Evolutionary conservation across 352 stramenopile species (phyloP).

Genomic region (Phytophthora agathidicida): DNA sequence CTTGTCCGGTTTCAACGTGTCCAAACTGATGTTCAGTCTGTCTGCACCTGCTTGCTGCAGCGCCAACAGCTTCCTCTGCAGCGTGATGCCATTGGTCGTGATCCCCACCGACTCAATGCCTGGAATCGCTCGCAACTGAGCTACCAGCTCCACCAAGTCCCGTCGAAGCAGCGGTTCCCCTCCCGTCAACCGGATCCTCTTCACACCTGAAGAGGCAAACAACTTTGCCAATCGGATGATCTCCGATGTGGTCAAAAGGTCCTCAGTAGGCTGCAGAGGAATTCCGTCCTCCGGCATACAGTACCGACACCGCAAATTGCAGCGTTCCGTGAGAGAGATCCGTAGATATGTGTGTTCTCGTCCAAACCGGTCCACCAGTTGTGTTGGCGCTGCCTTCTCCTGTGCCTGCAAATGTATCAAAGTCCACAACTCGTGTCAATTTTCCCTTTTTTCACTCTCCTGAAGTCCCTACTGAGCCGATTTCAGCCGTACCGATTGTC

Average conservation of each 20-base stretch:
- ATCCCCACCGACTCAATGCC: slow-evolving; percentile 90
- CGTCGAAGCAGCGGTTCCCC: slow-evolving; percentile 88
- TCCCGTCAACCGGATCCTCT: slow-evolving; percentile 95
- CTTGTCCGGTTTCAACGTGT: slow-evolving; percentile 93
- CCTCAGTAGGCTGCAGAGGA: slow-evolving; percentile 70
- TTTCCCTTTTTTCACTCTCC: background rate
- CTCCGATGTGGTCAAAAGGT: slow-evolving; percentile 91
- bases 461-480: background rate
- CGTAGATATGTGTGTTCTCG: slow-evolving; percentile 94
- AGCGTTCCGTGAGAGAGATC: slow-evolving; percentile 96
- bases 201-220: slow-evolving; percentile 92
- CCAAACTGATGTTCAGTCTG: slow-evolving; percentile 95
- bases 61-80: slow-evolving; percentile 83
- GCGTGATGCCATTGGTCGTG: slow-evolving; percentile 96
- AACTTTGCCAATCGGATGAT: slow-evolving; percentile 90
- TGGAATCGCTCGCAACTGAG: slow-evolving; percentile 59
- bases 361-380: slow-evolving; percentile 88
- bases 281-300: slow-evolving; percentile 97
- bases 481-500: slow-evolving; percentile 24
- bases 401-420: slow-evolving; percentile 10
- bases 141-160: slow-evolving; percentile 62
- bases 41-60: slow-evolving; percentile 89
- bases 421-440: background rate
- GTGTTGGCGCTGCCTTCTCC: slow-evolving; percentile 9
- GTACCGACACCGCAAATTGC: slow-evolving; percentile 97